Evolutionary conservation across 2,329 filamentous ascomycete species (phyloP), one percentile per base, ranked within the genome.

Genomic region (Fusarium burgessii): DNA sequence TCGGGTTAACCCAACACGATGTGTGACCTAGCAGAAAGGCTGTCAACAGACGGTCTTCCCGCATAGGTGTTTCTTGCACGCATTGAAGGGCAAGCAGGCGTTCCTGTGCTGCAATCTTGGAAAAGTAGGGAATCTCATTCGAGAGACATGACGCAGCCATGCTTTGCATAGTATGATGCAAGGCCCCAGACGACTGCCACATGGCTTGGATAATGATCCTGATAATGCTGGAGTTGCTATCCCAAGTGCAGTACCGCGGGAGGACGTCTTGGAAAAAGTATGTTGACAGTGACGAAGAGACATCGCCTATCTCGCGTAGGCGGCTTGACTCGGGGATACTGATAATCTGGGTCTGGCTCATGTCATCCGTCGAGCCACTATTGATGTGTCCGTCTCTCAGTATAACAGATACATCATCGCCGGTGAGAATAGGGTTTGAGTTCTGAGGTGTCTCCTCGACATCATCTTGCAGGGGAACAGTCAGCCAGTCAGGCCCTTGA

Each of bases 131-230:
- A 25, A 54, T 42, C 25, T 54, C 51, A 23, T 54, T 42, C 9
- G 51, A 42, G 13, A 54, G 51, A 42, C 51, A 54, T 33, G 51
- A 42, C 27, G 51, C 51, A 54, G 51, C 51, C 51, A 54, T 54
- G n/a, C 51, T 54, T 54, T 42, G 51, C 25, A 54, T 54, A 43
- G 51, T 54, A 27, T 54, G 51, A 54, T 54, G 51, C 18, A 54
- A 54, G 8, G 51, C 51, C n/a, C 51, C 51, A 33, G 51, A 54
- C 14, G 38, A 33, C n/a, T 54, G 51, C 51, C 51, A 54, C 38
- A 42, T 33, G n/a, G 36, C 38, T 25, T 42, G 51, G 38, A 35
- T 54, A 25, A 54, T 54, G 11, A 42, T 54, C 23, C 51, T 17
- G n/a, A 54, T 42, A 18, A 54, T 42, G 14, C 11, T 54, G 38